Evolutionary conservation across 352 stramenopile species (phyloP), one percentile per base, ranked within the genome.

Genomic region (Phytophthora brassicae): DNA sequence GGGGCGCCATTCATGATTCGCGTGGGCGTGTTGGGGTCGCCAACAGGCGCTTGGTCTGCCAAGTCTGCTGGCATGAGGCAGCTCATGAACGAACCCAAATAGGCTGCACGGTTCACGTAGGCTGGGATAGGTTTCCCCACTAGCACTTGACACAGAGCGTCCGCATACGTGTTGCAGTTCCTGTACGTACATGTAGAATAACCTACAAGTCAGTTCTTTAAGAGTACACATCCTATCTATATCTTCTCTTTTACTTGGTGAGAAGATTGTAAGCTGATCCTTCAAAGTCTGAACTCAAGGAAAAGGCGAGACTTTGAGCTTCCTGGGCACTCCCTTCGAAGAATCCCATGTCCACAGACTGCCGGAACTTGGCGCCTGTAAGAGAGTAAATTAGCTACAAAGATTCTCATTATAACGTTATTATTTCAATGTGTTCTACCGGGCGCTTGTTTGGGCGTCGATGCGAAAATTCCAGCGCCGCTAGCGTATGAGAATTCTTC

Each of bases 101-200:
- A 92, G n/a, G 92, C 90, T 4, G 90, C 85, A 57, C 94, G 90
- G 60, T 98, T 98, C 43, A 98, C 78, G 74, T 97, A 95, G 29
- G 74, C 60, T 6, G 94, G 94, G 53, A 98, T 96, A 12, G 79
- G 67, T 24, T 81, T 84, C 24, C 64, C 64, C 46, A 98, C 60
- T 23, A 98, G 78, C 42, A 88, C 64, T 54, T 88, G 92, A 41
- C 86, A 91, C 16, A 90, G 65, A 22, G 75, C 89, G 71, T 98
- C 94, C 13, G 90, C 84, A 76, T 97, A 98, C 62, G 94, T 79
- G 74, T 98, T 98, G 77, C 94, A 98, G 72, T 98, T 98, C 68
- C 81, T 72, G 12, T n/a, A n/a, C n/a, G n/a, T n/a, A n/a, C n/a
- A n/a, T n/a, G n/a, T n/a, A n/a, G n/a, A n/a, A n/a, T n/a, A n/a